Evolutionary conservation across 495 filamentous ascomycete species (phyloP), one percentile per base, ranked within the genome.

Genomic region (Neurospora sp.): DNA sequence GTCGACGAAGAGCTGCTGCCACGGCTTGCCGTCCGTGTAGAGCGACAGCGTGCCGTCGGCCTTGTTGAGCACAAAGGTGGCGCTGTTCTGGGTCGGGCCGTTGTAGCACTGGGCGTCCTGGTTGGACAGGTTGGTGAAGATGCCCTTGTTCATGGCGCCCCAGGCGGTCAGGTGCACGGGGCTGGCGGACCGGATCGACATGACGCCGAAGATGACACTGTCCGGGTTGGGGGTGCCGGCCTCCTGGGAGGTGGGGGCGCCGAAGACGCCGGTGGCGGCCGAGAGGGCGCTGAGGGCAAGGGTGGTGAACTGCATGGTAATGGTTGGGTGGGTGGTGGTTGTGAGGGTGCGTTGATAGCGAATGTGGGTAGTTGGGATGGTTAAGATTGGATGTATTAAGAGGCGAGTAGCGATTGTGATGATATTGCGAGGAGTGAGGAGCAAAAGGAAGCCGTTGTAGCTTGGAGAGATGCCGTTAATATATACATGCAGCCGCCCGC

Each of bases 1-100:
- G 73, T 89, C 87, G 44, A 84, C 85, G 71, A 78, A 85, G 72
- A 87, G 75, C 77, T 85, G 79, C 78, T 88, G 86, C n/a, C 81
- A 76, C 59, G 79, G 79, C 27, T 78, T 81, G 38, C 80, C 79
- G 12, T 48, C 39, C 66, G 81, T 77, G 75, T 84, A 87, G 59
- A 89, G 84, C 75, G 76, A 84, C 39, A 89, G 82, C 42, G 79
- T 80, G 37, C 81, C 83, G 70, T 87, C 79, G 46, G 46, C 46
- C 46, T 54, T 54, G 27, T 83, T 71, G 62, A 88, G 80, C 77
- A 82, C 84, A 79, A 89, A 86, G 31, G 82, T 87, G 44, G 87
- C 86, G 37, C 81, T 78, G 46, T 76, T 75, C 20, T 81, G 72
- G n/a, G 78, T 70, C 23, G 80, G 77, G 38, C 79, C 82, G 38